Percentiles rank a stretch among this genome's conserved stretches.
phyloP scores from a whole-genome alignment of 257 asterid genomes.

The Forsythia viridissima region DNA sequence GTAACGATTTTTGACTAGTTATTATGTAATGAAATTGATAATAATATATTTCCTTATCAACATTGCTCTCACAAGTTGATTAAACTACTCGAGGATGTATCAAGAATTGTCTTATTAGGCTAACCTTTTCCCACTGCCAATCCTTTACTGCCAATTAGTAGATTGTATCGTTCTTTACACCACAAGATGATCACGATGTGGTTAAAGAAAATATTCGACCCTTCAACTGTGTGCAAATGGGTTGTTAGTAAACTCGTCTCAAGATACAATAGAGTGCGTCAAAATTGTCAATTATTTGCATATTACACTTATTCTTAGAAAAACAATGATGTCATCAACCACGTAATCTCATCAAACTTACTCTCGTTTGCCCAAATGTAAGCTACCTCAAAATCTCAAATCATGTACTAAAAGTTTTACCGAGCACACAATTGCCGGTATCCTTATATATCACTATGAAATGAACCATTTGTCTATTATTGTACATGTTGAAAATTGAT shows the following conservation, averaged over 20 bases:
- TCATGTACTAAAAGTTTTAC: too few species aligned
- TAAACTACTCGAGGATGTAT: not conserved
- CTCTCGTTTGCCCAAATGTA: too few species aligned
- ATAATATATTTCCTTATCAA: conserved; percentile 5
- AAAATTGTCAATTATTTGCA: not conserved
- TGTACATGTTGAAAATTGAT: too few species aligned
- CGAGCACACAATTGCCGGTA: not conserved
- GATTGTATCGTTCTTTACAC: too few species aligned
- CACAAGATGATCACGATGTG: too few species aligned
- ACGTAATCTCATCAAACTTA: too few species aligned
- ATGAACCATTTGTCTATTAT: not conserved
- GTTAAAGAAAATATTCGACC: not conserved
- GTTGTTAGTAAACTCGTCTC: not conserved
- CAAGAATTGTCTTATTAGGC: not conserved
- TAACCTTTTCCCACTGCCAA: not conserved
- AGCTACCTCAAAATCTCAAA: too few species aligned
- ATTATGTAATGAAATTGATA: conserved; percentile 3
- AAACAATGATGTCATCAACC: too few species aligned
- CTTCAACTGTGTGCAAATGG: not conserved
- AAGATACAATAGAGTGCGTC: not conserved
- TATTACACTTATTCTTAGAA: too few species aligned
- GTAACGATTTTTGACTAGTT: not conserved
- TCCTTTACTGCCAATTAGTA: not conserved
- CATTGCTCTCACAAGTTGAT: not conserved
- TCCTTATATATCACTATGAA: not conserved